Evolutionary conservation across 768 basidiomycete species (phyloP).

Genomic region (Xerocomellus amylosporus): DNA sequence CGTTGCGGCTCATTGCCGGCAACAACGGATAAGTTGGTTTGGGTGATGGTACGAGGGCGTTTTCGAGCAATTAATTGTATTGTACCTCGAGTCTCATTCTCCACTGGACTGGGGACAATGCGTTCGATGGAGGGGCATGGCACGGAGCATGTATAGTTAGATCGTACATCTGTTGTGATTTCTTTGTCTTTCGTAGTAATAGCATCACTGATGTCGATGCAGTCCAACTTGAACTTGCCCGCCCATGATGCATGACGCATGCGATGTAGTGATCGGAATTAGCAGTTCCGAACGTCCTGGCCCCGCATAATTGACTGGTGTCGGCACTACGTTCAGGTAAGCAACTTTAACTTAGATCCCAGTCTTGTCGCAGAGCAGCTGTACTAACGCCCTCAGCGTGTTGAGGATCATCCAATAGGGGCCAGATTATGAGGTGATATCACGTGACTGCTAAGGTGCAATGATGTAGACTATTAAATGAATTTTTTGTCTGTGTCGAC

Average conservation of each 20-base stretch:
- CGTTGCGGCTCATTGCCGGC: slow-evolving; percentile 51
- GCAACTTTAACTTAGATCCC: too few species aligned
- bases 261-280: too few species aligned
- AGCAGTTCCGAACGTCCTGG: too few species aligned
- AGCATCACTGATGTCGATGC: background rate
- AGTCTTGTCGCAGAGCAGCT: too few species aligned
- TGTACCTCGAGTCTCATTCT: slow-evolving; percentile 13
- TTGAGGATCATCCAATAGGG: too few species aligned
- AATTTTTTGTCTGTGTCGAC: slow-evolving; percentile 6
- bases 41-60: background rate
- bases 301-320: too few species aligned
- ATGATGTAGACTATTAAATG: background rate
- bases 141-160: slow-evolving; percentile 24
- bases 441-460: slow-evolving; percentile 8
- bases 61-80: slow-evolving; percentile 3
- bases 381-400: too few species aligned
- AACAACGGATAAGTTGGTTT: slow-evolving; percentile 12
- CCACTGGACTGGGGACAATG: slow-evolving; percentile 13
- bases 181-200: slow-evolving; percentile 12
- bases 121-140: slow-evolving; percentile 5
- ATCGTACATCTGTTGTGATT: slow-evolving; percentile 30
- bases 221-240: background rate
- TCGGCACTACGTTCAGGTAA: too few species aligned
- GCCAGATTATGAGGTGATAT: background rate
- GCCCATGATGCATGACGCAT: background rate